Evolutionary conservation across 2,329 filamentous ascomycete genomes (phyloP), one percentile per base, ranked within the genome.

Genomic region (Colletotrichum sp.): DNA sequence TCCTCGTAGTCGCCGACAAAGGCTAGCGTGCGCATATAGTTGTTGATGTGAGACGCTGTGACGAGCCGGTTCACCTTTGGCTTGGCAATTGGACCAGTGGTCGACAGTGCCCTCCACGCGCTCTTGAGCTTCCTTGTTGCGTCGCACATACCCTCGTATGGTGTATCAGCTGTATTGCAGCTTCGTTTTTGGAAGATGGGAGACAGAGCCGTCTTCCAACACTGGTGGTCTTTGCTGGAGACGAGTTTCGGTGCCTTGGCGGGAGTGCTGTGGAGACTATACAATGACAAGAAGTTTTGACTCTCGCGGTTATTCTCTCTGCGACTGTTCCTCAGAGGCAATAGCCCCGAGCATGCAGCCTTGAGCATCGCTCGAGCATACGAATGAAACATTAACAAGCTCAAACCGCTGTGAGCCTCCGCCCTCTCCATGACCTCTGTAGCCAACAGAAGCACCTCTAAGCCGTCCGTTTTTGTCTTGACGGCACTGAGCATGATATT

Each of bases 11-110:
- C 91, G 44, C 89, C 89, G n/a, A 92, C 82, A 68, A 90, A 88
- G 1, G 90, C 93, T 26, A 95, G 85, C 2, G 91, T 88, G 63
- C 92, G 88, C 81, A 95, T 88, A 80, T 94, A 94, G 3, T 86
- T 85, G 79, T 80, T 48, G 88, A 83, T 24, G 83, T 83, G 8
- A 89, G 88, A 12, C 82, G 82, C 13, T 92, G 84, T 15, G 85
- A 81, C 48, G 4, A 55, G 28, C 15, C 8, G 7, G 36, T 57
- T 60, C 8, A 39, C 68, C 7, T 26, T 55, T 22, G 71, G 66
- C 8, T 60, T 18, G 34, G n/a, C 15, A 16, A 64, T 63, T 22
- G 73, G 39, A 24, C 36, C 64, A 5, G 12, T 65, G 6, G 65
- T 75, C 12, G 62, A 36, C 9, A 75, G 26, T 24, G 16, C 39